Base-by-base conservation (phyloP, 495 filamentous ascomycete species). In the Talaromyces ruber region DNA sequence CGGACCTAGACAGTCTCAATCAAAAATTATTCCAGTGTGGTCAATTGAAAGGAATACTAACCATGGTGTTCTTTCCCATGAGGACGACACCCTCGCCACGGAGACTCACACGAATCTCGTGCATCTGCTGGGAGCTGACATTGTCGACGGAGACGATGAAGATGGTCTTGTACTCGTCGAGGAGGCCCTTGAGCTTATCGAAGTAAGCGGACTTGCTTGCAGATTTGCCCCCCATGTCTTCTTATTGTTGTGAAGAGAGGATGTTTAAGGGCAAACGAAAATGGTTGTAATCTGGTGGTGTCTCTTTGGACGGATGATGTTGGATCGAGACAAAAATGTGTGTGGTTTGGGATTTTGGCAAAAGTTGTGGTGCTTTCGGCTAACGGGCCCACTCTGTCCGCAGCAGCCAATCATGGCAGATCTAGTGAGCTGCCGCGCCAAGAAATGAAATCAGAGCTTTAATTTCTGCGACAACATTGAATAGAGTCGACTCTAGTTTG, bases 41-140 rank as follows among this genome's bases (percentile, higher is more conserved):
- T 1, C 43, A 47, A 28, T 32, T 34, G 34, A 9, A 57, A 6
- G 9, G 11, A 47, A 14, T 28, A 64, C 82, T 56, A 76, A 92
- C 92, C 93, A 98, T 98, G 75, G 93, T 98, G 84, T 99, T 99
- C 87, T 99, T 99, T 72, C 94, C 94, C 94, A 99, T 99, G 78
- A 98, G 84, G 65, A 98, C 92, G 68, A 97, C 88, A 78, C 84
- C 93, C 74, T 95, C 81, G 43, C 89, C 88, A 77, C 93, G 89
- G 75, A 97, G 86, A 70, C 88, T 79, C 69, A 86, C 81, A 79
- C 94, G 89, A 76, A 98, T 98, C 85, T 99, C 94, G 89, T 99
- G 94, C 94, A 99, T 99, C 87, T 99, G 94, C 87, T 99, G 94
- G 61, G 94, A 99, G 76, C 87, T 89, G 79, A 90, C 90, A 93